Conservation (phyloP, 2,329 filamentous ascomycete genomes). For the Fusarium sambucinum region DNA sequence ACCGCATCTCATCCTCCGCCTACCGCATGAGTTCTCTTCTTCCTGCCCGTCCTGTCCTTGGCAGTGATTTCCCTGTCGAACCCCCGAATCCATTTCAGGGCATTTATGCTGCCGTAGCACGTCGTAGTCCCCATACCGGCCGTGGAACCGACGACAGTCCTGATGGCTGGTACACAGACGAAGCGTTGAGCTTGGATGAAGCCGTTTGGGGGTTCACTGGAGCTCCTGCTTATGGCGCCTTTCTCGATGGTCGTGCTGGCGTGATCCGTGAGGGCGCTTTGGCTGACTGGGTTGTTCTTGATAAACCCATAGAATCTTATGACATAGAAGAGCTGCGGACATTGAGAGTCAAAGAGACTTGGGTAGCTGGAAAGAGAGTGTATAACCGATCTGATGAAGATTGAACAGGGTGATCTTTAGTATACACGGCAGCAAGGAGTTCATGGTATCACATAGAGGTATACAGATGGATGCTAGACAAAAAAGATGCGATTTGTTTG, state of each 20-base stretch:
- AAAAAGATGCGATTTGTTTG: slow-evolving; percentile 3
- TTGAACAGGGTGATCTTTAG: not conserved
- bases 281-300: slow-evolving; percentile 79
- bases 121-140: slow-evolving; percentile 69
- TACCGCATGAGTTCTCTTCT: slow-evolving; percentile 76
- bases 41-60: slow-evolving; percentile 66
- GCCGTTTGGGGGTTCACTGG: slow-evolving; percentile 73
- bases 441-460: not conserved
- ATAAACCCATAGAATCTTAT: slow-evolving; percentile 64
- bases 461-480: not conserved
- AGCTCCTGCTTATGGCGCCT: slow-evolving; percentile 69
- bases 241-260: slow-evolving; percentile 69
- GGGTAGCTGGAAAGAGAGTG: slow-evolving; percentile 70
- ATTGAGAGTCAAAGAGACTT: slow-evolving; percentile 73
- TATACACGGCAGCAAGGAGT: slow-evolving; percentile 1
- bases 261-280: slow-evolving; percentile 70
- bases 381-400: slow-evolving; percentile 49
- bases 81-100: slow-evolving; percentile 75
- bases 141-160: slow-evolving; percentile 60
- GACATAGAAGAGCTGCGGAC: slow-evolving; percentile 65
- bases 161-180: slow-evolving; percentile 69
- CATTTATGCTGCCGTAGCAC: slow-evolving; percentile 75
- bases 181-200: slow-evolving; percentile 69
- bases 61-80: slow-evolving; percentile 79
- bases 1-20: slow-evolving; percentile 67